Evolutionary conservation across 2,329 filamentous ascomycete genomes (phyloP), one percentile per base, ranked within the genome.

Genomic region (Stylonectria norvegica): DNA sequence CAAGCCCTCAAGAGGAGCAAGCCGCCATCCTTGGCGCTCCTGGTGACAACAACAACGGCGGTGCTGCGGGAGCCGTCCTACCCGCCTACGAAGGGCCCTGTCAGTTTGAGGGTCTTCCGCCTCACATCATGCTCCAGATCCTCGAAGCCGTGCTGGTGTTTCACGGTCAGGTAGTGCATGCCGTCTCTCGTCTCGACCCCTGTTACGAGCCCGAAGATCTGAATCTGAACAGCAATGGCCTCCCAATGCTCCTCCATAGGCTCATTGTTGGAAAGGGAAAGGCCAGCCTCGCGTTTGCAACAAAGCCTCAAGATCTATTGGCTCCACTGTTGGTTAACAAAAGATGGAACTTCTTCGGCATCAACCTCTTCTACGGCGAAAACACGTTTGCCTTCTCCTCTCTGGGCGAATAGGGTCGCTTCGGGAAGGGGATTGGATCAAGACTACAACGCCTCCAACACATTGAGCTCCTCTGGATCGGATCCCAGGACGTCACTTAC

Each of bases 351-450:
- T 68, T 63, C 19, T 49, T 71, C 2, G 70, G 66, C 0, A 49
- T 57, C 2, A 66, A 69, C 42, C 45, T 68, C 3, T 76, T 76
- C 44, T 76, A 76, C 39, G 70, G 71, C 6, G 43, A 58, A 2
- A 77, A 77, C 47, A 70, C 58, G 0, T 76, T 76, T 43, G 68
- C 66, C 0, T 76, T 77, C 49, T 73, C 70, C n/a, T 72, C 68
- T n/a, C 55, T 77, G 0, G 73, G 73, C 32, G 73, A 77, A 52
- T 67, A 71, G 51, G 67, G 66, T 37, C 64, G 70, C 30, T 77
- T 77, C 48, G 65, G 62, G 38, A 50, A 48, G 1, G 66, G 70
- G 0, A 74, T 74, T 16, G 61, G 64, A 1, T 49, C 58, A 4
- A 63, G 69, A 0, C 42, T 68, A 1, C 62, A 70, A n/a, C 59